Conservation (phyloP, 306 rosid genomes). For the Castanospermum australe region DNA sequence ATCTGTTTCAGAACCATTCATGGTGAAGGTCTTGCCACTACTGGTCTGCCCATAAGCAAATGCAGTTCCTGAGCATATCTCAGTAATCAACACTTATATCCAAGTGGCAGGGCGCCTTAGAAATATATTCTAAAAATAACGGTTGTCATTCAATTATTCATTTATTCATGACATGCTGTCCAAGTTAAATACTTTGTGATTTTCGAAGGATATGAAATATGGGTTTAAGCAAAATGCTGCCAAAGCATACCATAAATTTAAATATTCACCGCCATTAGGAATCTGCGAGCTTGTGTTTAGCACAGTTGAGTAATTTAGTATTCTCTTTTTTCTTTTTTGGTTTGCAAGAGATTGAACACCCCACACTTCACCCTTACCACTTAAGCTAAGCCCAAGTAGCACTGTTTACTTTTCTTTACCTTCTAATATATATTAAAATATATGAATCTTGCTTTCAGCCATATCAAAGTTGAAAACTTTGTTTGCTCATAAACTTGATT, state of each 20-base stretch:
- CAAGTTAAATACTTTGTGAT: neutral
- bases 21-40: slow-evolving; percentile 98
- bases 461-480: neutral
- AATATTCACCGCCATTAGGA: neutral
- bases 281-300: neutral
- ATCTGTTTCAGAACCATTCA: slow-evolving; percentile 84
- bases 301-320: neutral
- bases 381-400: neutral
- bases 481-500: neutral
- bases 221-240: neutral
- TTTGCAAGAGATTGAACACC: no score
- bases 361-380: no score
- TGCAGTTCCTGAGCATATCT: slow-evolving; percentile 72
- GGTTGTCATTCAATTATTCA: no score
- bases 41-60: slow-evolving; percentile 99
- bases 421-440: no score
- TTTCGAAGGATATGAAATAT: neutral
- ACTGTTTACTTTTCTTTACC: neutral
- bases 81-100: slow-evolving; percentile 17
- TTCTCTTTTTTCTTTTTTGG: no score
- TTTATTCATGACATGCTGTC: neutral
- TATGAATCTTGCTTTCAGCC: neutral
- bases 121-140: neutral
- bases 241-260: neutral
- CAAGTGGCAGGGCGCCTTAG: neutral